phyloP scores from a whole-genome alignment of 2,329 filamentous ascomycete genomes.

The Malbranchea cinnamomea region DNA sequence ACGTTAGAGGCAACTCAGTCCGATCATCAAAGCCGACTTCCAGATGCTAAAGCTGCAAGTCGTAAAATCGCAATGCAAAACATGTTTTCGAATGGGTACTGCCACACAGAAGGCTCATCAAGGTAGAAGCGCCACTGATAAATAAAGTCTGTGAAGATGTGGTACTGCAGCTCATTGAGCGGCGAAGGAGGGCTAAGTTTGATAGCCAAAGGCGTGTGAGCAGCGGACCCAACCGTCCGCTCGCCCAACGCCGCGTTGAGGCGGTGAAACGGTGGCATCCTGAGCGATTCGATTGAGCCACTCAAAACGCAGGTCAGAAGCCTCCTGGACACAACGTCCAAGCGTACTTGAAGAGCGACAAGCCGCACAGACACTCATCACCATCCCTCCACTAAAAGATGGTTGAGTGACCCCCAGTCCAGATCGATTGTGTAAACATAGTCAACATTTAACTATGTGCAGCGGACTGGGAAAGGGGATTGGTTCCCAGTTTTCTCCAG shows the following conservation, averaged over 20 bases:
- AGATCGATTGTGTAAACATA: conserved; percentile 16
- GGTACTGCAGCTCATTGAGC: conserved; percentile 16
- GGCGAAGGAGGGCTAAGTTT: conserved; percentile 11
- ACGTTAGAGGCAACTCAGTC: too few species aligned
- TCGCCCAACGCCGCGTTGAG: conserved; percentile 3
- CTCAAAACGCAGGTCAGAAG: conserved; percentile 2
- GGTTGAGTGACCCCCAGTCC: conserved; percentile 11
- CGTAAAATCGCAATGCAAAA: conserved; percentile 11
- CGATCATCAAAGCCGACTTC: too few species aligned
- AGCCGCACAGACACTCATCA: conserved; percentile 4
- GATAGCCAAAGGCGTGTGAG: conserved; percentile 10
- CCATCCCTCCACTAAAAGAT: conserved; percentile 8
- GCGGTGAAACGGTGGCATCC: background rate
- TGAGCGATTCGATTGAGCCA: too few species aligned
- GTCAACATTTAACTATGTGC: conserved; percentile 11
- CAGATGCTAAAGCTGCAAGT: conserved; percentile 13
- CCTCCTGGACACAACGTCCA: conserved; percentile 4
- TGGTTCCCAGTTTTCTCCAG: conserved; percentile 11
- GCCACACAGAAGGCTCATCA: conserved; percentile 14
- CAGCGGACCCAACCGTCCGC: background rate
- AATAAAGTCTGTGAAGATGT: conserved; percentile 13
- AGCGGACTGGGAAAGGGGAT: conserved; percentile 13
- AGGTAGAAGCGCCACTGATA: conserved; percentile 15
- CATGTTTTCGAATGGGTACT: conserved; percentile 9
- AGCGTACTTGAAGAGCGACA: conserved; percentile 4